Conservation (phyloP, 2,329 filamentous ascomycete species). For the Claviceps paspali region DNA sequence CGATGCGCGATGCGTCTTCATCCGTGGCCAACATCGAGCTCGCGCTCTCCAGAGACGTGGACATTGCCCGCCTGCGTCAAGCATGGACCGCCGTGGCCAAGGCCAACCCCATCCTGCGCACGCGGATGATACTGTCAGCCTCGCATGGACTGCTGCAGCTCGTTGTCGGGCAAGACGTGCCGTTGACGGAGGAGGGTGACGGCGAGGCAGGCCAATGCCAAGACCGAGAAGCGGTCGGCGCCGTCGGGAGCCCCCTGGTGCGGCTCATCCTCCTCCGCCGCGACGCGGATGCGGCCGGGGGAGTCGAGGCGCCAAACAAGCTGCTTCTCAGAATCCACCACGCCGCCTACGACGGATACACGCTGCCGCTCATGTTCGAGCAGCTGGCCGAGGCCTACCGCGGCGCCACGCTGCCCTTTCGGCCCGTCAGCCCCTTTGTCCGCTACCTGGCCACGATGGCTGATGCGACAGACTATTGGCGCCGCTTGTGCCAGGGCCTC, state of each 20-base stretch:
- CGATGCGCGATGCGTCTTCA: neutral
- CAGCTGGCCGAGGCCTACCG: neutral
- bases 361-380: neutral
- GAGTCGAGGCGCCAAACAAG: neutral
- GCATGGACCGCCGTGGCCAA: neutral
- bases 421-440: neutral
- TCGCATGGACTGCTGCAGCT: neutral
- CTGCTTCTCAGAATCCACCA: neutral
- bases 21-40: neutral
- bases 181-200: neutral
- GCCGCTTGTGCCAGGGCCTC: neutral
- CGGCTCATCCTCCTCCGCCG: neutral
- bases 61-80: neutral
- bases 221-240: too few relatives aligned
- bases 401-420: neutral
- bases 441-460: neutral
- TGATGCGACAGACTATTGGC: neutral
- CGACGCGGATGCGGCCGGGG: neutral
- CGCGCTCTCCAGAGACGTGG: neutral
- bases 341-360: neutral
- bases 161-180: neutral
- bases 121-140: neutral
- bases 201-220: too few relatives aligned
- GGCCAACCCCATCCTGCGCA: conserved; percentile 1
- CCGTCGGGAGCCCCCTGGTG: neutral